Conservation (phyloP, 306 rosid species). For the Cyclanthera cordifolia region DNA sequence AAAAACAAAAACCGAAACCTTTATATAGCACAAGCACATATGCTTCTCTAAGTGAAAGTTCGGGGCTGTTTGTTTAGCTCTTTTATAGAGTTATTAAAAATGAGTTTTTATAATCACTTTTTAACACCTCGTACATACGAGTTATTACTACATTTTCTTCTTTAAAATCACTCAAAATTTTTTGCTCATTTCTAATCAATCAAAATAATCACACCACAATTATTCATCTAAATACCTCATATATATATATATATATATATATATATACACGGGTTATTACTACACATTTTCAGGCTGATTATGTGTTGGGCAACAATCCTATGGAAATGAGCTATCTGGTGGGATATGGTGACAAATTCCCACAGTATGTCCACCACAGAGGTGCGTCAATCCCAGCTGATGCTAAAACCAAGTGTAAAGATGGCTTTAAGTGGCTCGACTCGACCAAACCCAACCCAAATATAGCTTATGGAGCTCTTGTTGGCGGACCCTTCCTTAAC, state of each 20-base stretch:
- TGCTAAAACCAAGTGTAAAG: slow-evolving; percentile 47
- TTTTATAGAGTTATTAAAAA: too few relatives aligned
- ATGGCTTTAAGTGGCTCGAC: slow-evolving; percentile 61
- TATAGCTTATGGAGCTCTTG: slow-evolving; percentile 78
- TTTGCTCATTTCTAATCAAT: too few relatives aligned
- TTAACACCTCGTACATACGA: too few relatives aligned
- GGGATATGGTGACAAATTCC: slow-evolving; percentile 75
- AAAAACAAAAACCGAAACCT: background rate
- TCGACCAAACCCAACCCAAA: slow-evolving; percentile 77
- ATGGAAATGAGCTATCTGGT: slow-evolving; percentile 70
- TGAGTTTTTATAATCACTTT: too few relatives aligned
- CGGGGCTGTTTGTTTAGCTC: too few relatives aligned
- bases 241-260: too few relatives aligned
- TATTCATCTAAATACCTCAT: too few relatives aligned
- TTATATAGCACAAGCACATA: background rate
- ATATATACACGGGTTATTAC: too few relatives aligned
- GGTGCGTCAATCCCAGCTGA: slow-evolving; percentile 82
- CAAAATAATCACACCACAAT: too few relatives aligned
- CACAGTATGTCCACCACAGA: slow-evolving; percentile 84
- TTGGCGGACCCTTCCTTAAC: slow-evolving; percentile 84
- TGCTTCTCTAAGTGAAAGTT: too few relatives aligned
- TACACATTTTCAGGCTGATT: slow-evolving; percentile 70
- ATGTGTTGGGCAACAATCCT: slow-evolving; percentile 83
- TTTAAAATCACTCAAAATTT: too few relatives aligned
- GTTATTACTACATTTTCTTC: too few relatives aligned